Evolutionary conservation across 495 filamentous ascomycete species (phyloP).

Genomic region (Aspergillus avenaceus): DNA sequence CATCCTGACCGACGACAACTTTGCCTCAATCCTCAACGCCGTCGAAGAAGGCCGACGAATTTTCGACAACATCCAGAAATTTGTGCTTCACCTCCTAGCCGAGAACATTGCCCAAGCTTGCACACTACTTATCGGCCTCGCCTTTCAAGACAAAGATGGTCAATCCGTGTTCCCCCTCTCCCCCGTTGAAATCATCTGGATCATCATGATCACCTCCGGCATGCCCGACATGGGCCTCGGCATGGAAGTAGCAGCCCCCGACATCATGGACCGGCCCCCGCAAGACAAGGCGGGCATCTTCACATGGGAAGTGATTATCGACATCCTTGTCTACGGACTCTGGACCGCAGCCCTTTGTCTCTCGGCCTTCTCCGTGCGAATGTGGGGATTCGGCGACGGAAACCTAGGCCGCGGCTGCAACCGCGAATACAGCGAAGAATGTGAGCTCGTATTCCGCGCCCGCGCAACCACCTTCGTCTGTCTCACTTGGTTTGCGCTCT

Average conservation of each 20-base stretch:
- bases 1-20: constrained; percentile 81
- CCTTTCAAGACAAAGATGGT: constrained; percentile 59
- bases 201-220: constrained; percentile 72
- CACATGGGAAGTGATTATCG: constrained; percentile 61
- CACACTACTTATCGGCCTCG: constrained; percentile 65
- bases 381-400: constrained; percentile 64
- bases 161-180: constrained; percentile 70
- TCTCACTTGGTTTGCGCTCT: constrained; percentile 71
- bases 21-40: constrained; percentile 73
- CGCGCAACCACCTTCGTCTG: constrained; percentile 68
- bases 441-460: constrained; percentile 65
- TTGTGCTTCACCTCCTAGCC: constrained; percentile 67
- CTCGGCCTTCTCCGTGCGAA: constrained; percentile 57
- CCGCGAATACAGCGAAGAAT: constrained; percentile 56
- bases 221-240: constrained; percentile 73
- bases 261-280: constrained; percentile 65
- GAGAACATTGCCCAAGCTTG: constrained; percentile 69
- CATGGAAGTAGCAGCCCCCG: constrained; percentile 61
- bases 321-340: constrained; percentile 65
- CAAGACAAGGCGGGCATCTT: constrained; percentile 67
- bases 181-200: constrained; percentile 72
- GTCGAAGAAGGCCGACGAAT: constrained; percentile 69
- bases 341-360: constrained; percentile 69
- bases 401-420: constrained; percentile 62
- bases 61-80: constrained; percentile 78